Base-by-base conservation (phyloP, 352 stramenopile species). In the Globisporangium nodosum region DNA sequence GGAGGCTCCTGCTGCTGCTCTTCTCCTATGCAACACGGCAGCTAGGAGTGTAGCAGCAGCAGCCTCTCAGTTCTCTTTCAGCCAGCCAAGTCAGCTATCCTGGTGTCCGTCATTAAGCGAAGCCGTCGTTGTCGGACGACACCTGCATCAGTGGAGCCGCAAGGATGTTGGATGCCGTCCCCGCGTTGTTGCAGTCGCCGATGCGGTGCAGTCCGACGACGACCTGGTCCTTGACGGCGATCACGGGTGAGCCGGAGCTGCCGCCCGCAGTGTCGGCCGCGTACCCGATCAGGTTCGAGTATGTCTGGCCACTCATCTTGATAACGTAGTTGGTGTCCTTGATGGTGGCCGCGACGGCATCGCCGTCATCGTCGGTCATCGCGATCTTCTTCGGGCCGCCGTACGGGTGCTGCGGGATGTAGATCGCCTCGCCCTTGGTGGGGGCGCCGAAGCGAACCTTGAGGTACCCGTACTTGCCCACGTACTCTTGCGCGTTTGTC, bases 331-430 rank as follows among this genome's bases (percentile, higher is more conserved):
- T 70, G 39, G 60, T 61, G 12, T 70, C 52, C 56, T 71, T 76
- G 56, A 76, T 63, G 15, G 66, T 70, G 30, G 64, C 73, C 27
- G 76, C 56, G 20, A 50, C 48, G 30, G 63, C 68, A 46, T 67
- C 59, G 21, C 40, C 64, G 50, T 88, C 74, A 42, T 76, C 71
- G 58, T 79, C 69, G 52, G 63, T 70, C 63, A 71, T 84, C 30
- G 77, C 75, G 47, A 89, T 86, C 39, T 76, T 74, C 61, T 85
- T 88, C 6, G 77, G 69, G 12, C 82, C 75, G 40, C 79, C 78
- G 30, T 75, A 49, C 24, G 81, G 81, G 49, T 91, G 78, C 60
- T 88, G 78, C 24, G 79, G 78, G 51, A 91, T 82, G 71, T 86
- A 92, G 56, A 92, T 87, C 52, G 70, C 33, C 20, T 92, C 83